Conservation (phyloP, 345 rosid species). For the Boechera retrofracta region DNA sequence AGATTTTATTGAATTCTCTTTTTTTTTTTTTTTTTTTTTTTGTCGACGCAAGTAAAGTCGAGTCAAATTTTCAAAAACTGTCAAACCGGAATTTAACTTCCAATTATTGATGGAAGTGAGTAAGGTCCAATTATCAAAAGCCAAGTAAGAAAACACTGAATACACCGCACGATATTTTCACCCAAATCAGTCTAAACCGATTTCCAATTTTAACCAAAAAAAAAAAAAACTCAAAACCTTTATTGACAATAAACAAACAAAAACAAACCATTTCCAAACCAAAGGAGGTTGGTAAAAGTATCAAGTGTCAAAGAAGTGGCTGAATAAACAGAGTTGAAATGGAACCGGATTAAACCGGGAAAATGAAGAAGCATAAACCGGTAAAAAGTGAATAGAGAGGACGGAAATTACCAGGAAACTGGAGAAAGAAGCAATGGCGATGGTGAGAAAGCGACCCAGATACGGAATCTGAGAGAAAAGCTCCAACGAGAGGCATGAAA, state of each 20-base stretch:
- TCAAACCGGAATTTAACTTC: background rate
- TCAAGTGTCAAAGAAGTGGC: background rate
- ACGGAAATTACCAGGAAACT: constrained; percentile 57
- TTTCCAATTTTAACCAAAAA: background rate
- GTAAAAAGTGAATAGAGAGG: background rate
- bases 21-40: background rate
- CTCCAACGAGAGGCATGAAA: constrained; percentile 69
- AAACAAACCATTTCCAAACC: no score
- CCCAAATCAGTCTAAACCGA: constrained; percentile 20
- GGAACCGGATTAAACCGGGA: background rate
- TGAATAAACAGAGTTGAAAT: constrained; percentile 4
- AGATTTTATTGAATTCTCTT: constrained; percentile 18
- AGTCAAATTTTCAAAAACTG: background rate
- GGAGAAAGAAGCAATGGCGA: constrained; percentile 63
- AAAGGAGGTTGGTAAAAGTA: background rate
- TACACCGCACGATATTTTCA: background rate
- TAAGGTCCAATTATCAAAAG: background rate
- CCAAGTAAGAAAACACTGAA: background rate
- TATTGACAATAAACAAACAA: no score
- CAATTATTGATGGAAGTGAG: background rate
- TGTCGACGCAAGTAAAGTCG: constrained; percentile 29
- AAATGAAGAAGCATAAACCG: constrained; percentile 11
- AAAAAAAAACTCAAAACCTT: no score
- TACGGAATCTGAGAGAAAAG: constrained; percentile 73
- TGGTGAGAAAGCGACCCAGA: constrained; percentile 78